Evolutionary conservation across 2,329 filamentous ascomycete genomes (phyloP), one percentile per base, ranked within the genome.

Genomic region (Fusarium sp.): DNA sequence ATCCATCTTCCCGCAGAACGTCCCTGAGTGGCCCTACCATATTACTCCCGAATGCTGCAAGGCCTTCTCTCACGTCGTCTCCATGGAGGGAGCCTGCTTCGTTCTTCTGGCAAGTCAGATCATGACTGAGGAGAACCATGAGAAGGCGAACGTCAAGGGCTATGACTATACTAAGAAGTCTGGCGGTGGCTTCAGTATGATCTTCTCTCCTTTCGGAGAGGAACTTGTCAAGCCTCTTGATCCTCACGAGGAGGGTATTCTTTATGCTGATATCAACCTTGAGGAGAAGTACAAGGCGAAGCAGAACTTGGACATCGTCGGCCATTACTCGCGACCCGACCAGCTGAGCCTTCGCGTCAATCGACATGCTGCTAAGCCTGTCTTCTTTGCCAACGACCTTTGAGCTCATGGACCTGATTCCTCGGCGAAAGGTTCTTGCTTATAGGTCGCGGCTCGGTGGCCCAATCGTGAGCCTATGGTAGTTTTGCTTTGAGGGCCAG

Each of bases 31-130:
- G 50, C 71, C 77, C 9, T 78, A 75, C 56, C 76, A 73, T 37
- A 79, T 80, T 60, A 63, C 73, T 0, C 53, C 44, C 5, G 73
- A 71, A 4, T 75, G 76, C 44, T 73, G 73, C 35, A 76, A 78
- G 35, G 46, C 58, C 19, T 81, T 89, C 8, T 85, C 87, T 0
- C 86, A 86, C 57, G 82, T 85, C 0, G 89, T 90, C 69, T 88
- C 89, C 0, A 85, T 90, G 25, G 89, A 91, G 71, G 85, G 86
- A 1, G 82, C 83, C 9, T 80, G 86, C 1, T 91, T 87, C 60
- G 88, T 91, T 6, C 78, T 87, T n/a, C 84, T 85, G 6, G 86
- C 86, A 77, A 86, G 84, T 23, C 85, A 76, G n/a, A 81, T 90
- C 1, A 79, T 88, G 54, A 83, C 81, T 0, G 71, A 85, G 10